A percentile compares a stretch with the other conserved stretches of the same genome.
phyloP scores from a whole-genome alignment of 2,329 filamentous ascomycete species.

The Chaetomiaceae sp. region DNA sequence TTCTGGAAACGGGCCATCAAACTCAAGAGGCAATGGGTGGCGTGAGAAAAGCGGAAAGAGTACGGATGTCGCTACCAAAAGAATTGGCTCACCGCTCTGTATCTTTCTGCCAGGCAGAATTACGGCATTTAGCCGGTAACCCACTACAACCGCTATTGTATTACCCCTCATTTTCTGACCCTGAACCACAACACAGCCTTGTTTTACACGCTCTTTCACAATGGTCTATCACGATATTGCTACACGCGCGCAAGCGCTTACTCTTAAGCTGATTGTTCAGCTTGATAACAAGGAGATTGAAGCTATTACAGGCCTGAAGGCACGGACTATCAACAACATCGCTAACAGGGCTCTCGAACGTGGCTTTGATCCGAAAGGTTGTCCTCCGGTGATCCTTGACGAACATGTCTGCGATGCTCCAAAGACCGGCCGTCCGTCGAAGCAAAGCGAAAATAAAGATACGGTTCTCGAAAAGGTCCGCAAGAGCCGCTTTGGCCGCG shows the following conservation, averaged over 20 bases:
- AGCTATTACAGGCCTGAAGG: neutral
- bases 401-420: neutral
- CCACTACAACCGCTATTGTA: too few species aligned
- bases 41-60: too few species aligned
- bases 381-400: neutral
- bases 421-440: neutral
- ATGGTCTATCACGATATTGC: conserved; percentile 6
- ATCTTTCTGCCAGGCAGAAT: too few species aligned
- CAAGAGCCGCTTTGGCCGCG: neutral
- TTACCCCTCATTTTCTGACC: too few species aligned
- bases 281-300: neutral
- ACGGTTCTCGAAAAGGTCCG: conserved; percentile 1
- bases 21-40: too few species aligned
- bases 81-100: too few species aligned
- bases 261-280: neutral
- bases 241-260: neutral
- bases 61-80: too few species aligned
- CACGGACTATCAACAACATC: neutral
- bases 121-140: too few species aligned
- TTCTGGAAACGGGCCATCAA: too few species aligned
- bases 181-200: too few species aligned
- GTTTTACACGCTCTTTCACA: neutral
- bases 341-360: neutral
- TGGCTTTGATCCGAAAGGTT: neutral
- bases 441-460: neutral